phyloP scores from a whole-genome alignment of 2,329 filamentous ascomycete species.

The Exophiala viscosa region DNA sequence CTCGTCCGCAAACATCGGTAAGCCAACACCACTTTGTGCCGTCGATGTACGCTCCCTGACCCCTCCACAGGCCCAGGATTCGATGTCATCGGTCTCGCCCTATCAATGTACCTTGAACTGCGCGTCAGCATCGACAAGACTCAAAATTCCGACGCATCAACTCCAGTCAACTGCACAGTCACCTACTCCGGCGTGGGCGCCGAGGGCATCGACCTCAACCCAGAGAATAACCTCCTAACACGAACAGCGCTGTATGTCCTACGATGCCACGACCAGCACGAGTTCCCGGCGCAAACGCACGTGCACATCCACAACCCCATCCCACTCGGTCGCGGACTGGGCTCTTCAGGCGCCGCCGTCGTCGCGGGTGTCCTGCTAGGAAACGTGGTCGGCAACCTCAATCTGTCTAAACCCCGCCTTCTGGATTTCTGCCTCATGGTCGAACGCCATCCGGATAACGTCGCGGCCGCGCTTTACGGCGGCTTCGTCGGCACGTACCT shows the following conservation, averaged over 20 bases:
- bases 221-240: slow-evolving; percentile 88
- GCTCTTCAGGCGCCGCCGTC: slow-evolving; percentile 92
- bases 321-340: slow-evolving; percentile 83
- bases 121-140: slow-evolving; percentile 66
- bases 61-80: slow-evolving; percentile 66
- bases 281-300: slow-evolving; percentile 80
- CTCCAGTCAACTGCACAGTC: slow-evolving; percentile 69
- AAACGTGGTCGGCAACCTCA: slow-evolving; percentile 79
- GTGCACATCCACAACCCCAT: slow-evolving; percentile 96
- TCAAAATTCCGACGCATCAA: slow-evolving; percentile 20
- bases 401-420: slow-evolving; percentile 63
- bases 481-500: slow-evolving; percentile 97
- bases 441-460: slow-evolving; percentile 86
- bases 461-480: slow-evolving; percentile 90
- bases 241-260: slow-evolving; percentile 91
- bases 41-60: neutral
- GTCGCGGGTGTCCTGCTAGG: slow-evolving; percentile 92
- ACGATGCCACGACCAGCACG: slow-evolving; percentile 80
- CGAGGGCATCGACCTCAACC: slow-evolving; percentile 73
- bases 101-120: slow-evolving; percentile 91
- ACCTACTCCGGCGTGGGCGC: slow-evolving; percentile 80
- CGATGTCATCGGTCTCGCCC: slow-evolving; percentile 89
- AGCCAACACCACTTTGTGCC: slow-evolving; percentile 5
- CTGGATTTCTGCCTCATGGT: slow-evolving; percentile 97
- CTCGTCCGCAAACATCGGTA: slow-evolving; percentile 92